Conservation (phyloP, 257 asterid species). For the Solanum lignicaule region DNA sequence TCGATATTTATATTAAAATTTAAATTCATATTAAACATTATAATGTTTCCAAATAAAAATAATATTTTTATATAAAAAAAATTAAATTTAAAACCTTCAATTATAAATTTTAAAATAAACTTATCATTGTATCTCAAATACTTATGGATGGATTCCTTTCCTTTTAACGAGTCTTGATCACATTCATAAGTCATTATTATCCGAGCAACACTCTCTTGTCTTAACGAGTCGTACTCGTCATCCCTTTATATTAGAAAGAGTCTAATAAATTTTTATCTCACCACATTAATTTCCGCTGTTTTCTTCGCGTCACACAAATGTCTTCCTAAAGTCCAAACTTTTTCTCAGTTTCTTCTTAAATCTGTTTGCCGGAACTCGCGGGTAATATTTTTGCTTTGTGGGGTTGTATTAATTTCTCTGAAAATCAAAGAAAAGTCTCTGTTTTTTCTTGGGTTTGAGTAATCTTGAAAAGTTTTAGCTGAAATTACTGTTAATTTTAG, state of each 20-base stretch:
- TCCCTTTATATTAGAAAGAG: background rate
- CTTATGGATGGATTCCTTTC: too few species aligned
- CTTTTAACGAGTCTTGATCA: too few species aligned
- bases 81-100: too few species aligned
- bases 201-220: background rate
- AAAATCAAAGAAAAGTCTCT: slow-evolving; percentile 11
- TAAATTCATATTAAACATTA: too few species aligned
- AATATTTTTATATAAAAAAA: too few species aligned
- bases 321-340: background rate
- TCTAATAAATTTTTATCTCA: background rate
- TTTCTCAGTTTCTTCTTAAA: background rate
- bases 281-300: background rate
- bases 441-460: background rate
- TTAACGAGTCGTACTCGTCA: background rate
- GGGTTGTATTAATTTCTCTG: slow-evolving; percentile 3
- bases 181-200: too few species aligned
- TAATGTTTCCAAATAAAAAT: too few species aligned
- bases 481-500: background rate
- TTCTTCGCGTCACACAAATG: background rate
- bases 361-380: background rate
- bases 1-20: too few species aligned
- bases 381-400: background rate
- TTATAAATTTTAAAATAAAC: background rate
- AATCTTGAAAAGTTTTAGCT: background rate
- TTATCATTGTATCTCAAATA: background rate